These are phyloP conservation scores for Curvularia sp. DNA, from an alignment of 2,329 filamentous ascomycete genomes.

Conservation along the genomic window DNA sequence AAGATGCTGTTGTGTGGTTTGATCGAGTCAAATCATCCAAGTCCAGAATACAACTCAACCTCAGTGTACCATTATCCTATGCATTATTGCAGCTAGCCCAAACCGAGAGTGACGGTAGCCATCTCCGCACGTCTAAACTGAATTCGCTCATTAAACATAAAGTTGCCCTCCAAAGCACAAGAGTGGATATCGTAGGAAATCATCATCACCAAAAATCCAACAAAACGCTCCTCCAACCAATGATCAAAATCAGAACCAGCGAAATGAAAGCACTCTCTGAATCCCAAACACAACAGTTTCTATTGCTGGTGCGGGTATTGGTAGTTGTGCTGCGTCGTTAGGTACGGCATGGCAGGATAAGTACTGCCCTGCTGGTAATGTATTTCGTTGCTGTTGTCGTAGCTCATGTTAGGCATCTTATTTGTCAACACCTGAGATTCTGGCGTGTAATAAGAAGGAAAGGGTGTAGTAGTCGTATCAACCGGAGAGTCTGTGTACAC, in stretches of 20 bases:
- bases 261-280: too few relatives aligned
- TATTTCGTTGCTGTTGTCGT: constrained; percentile 38
- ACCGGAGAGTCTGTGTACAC: constrained; percentile 50
- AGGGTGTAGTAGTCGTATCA: constrained; percentile 40
- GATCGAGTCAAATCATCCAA: not conserved
- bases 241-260: not conserved
- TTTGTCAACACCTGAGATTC: constrained; percentile 40
- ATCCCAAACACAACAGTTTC: constrained; percentile 7
- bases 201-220: constrained; percentile 1
- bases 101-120: constrained; percentile 2
- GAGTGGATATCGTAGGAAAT: constrained; percentile 19
- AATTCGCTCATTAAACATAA: constrained; percentile 7
- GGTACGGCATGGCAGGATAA: constrained; percentile 47
- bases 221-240: not conserved
- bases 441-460: constrained; percentile 45
- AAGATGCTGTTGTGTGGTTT: not conserved
- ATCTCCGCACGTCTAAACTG: constrained; percentile 7
- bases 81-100: constrained; percentile 8
- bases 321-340: constrained; percentile 44
- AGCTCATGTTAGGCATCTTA: constrained; percentile 35
- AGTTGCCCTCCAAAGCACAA: constrained; percentile 7
- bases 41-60: not conserved
- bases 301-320: constrained; percentile 38
- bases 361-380: constrained; percentile 39
- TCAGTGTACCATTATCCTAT: constrained; percentile 1